Conservation (phyloP, 2,329 filamentous ascomycete species). For the Davidsoniella eucalypti region DNA sequence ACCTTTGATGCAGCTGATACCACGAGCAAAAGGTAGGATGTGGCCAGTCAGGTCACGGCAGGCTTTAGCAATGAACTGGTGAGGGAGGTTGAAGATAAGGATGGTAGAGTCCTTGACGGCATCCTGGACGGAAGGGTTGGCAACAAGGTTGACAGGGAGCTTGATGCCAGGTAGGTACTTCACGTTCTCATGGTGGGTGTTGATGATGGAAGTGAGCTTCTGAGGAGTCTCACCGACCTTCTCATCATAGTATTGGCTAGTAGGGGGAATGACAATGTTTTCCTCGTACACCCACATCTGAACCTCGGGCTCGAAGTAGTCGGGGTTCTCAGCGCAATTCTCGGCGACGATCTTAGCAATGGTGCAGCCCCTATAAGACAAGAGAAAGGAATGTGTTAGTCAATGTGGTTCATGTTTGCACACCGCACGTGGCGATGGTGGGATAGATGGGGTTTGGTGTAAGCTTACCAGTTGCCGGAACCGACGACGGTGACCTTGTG, state of each 20-base stretch:
- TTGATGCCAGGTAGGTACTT: constrained; percentile 89
- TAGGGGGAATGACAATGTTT: constrained; percentile 55
- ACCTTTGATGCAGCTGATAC: constrained; percentile 96
- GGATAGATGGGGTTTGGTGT: background rate
- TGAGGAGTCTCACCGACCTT: constrained; percentile 49
- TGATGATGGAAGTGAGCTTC: constrained; percentile 85
- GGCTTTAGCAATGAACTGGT: constrained; percentile 84
- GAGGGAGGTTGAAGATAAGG: constrained; percentile 88
- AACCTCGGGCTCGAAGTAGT: constrained; percentile 74
- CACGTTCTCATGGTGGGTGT: constrained; percentile 83
- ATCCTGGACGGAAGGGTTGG: constrained; percentile 65
- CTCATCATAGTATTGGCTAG: constrained; percentile 56
- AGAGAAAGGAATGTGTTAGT: constrained; percentile 2
- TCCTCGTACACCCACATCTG: constrained; percentile 99
- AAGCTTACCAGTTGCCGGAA: constrained; percentile 78
- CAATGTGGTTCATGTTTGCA: constrained; percentile 7
- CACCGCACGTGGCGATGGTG: background rate
- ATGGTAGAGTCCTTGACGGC: constrained; percentile 74
- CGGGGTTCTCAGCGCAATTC: constrained; percentile 61
- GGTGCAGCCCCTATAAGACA: constrained; percentile 63
- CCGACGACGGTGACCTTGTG: constrained; percentile 91
- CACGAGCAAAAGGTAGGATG: constrained; percentile 79
- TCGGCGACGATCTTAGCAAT: constrained; percentile 96
- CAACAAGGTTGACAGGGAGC: constrained; percentile 67
- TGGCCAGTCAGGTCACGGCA: constrained; percentile 75